These are phyloP conservation scores for Chlorophyllum brunneum DNA, from an alignment of 768 basidiomycete species.

Conservation along the genomic window DNA sequence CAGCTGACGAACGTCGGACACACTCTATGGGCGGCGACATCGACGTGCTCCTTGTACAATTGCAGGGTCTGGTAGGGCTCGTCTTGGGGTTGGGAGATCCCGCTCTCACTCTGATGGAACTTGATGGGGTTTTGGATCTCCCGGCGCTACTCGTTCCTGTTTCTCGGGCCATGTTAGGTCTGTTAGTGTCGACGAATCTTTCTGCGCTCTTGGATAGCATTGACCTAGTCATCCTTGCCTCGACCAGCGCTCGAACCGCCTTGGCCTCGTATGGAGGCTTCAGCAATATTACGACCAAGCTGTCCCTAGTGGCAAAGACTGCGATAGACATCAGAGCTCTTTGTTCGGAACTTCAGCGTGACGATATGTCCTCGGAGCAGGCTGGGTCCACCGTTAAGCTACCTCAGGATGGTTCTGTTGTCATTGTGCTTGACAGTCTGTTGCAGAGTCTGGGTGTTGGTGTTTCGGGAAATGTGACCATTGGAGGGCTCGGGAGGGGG, in stretches of 20 bases:
- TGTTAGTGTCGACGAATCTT: neutral
- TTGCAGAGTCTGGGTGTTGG: neutral
- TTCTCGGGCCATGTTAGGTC: neutral
- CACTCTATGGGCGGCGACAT: neutral
- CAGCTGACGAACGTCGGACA: neutral
- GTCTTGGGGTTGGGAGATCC: neutral
- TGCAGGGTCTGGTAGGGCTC: neutral
- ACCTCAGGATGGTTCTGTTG: neutral
- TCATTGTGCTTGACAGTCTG: neutral
- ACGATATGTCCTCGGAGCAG: neutral
- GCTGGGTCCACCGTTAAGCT: neutral
- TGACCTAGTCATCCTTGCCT: neutral
- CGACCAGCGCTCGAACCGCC: neutral
- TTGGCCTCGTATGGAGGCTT: neutral
- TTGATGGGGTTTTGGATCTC: neutral
- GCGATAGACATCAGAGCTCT: neutral
- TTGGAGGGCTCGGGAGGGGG: neutral
- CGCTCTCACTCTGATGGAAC: neutral
- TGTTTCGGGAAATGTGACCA: neutral
- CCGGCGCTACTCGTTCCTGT: neutral
- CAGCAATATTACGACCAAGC: neutral
- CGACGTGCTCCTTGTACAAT: neutral
- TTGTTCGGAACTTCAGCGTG: neutral
- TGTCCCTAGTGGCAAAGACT: neutral
- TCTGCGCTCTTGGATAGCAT: neutral